phyloP scores from a whole-genome alignment of 495 filamentous ascomycete species.

The Cercophora samala region DNA sequence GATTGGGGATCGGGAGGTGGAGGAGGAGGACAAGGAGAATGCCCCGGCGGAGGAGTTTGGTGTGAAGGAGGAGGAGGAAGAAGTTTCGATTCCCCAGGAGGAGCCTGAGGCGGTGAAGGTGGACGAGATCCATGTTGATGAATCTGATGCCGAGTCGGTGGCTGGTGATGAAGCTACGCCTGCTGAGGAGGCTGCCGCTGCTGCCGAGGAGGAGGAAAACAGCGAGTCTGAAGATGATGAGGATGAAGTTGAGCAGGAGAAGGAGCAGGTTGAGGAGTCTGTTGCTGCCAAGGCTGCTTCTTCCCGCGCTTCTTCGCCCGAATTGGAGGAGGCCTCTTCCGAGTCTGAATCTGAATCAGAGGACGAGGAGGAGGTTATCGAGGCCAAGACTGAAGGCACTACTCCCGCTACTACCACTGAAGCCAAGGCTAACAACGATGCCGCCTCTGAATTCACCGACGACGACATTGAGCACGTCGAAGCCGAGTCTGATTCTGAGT shows the following conservation, averaged over 20 bases:
- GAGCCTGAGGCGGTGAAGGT: slow-evolving; percentile 7
- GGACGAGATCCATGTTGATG: neutral
- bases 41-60: slow-evolving; percentile 5
- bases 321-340: neutral
- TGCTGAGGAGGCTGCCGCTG: slow-evolving; percentile 25
- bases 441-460: slow-evolving; percentile 1
- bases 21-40: slow-evolving; percentile 37
- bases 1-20: slow-evolving; percentile 47
- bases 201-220: slow-evolving; percentile 21
- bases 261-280: neutral
- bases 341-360: neutral
- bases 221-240: slow-evolving; percentile 23
- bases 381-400: neutral
- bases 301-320: neutral
- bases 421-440: neutral
- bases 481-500: neutral
- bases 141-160: slow-evolving; percentile 20
- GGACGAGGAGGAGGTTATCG: neutral
- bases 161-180: slow-evolving; percentile 22
- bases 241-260: slow-evolving; percentile 18
- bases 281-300: slow-evolving; percentile 6
- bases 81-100: slow-evolving; percentile 21
- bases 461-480: slow-evolving; percentile 14
- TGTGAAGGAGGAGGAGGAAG: slow-evolving; percentile 38
- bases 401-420: slow-evolving; percentile 1